Percentiles rank a stretch among this genome's conserved stretches.
Evolutionary conservation across 2,329 filamentous ascomycete genomes (phyloP).

Genomic region (Xylaria sp.): DNA sequence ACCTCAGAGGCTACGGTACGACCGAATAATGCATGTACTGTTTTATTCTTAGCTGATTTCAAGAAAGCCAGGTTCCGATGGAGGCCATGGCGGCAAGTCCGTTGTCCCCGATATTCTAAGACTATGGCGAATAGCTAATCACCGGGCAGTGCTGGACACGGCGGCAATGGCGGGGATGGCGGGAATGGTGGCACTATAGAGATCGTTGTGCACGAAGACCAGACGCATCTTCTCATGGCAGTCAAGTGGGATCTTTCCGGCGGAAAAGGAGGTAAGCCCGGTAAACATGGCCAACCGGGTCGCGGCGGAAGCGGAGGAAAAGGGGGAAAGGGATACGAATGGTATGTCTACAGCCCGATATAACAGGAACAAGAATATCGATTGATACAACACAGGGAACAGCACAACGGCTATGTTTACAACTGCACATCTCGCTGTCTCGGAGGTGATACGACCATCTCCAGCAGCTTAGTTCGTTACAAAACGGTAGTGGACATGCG

Average conservation of each 20-base stretch:
- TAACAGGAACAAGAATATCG: neutral
- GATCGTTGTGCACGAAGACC: slow-evolving; percentile 24
- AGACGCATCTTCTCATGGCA: slow-evolving; percentile 29
- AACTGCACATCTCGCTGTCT: slow-evolving; percentile 16
- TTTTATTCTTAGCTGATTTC: slow-evolving; percentile 18
- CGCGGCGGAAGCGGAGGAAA: slow-evolving; percentile 19
- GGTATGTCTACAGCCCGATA: slow-evolving; percentile 11
- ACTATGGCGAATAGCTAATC: slow-evolving; percentile 21
- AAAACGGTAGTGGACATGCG: neutral
- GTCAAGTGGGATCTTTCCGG: slow-evolving; percentile 28
- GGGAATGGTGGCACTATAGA: slow-evolving; percentile 28
- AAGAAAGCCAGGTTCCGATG: slow-evolving; percentile 23
- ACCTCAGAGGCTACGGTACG: slow-evolving; percentile 26
- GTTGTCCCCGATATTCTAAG: slow-evolving; percentile 17
- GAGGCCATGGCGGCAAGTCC: slow-evolving; percentile 25
- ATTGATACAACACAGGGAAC: slow-evolving; percentile 5
- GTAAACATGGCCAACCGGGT: slow-evolving; percentile 22
- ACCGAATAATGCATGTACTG: slow-evolving; percentile 15
- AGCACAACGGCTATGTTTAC: slow-evolving; percentile 11
- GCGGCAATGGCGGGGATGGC: slow-evolving; percentile 23
- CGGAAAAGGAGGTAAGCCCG: slow-evolving; percentile 20
- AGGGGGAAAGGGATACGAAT: slow-evolving; percentile 23
- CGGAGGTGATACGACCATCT: slow-evolving; percentile 14
- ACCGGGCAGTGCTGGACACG: slow-evolving; percentile 22
- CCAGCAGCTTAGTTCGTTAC: slow-evolving; percentile 15